phyloP scores from a whole-genome alignment of 805 yeast species.

The Hanseniaspora hatyaiensis region DNA sequence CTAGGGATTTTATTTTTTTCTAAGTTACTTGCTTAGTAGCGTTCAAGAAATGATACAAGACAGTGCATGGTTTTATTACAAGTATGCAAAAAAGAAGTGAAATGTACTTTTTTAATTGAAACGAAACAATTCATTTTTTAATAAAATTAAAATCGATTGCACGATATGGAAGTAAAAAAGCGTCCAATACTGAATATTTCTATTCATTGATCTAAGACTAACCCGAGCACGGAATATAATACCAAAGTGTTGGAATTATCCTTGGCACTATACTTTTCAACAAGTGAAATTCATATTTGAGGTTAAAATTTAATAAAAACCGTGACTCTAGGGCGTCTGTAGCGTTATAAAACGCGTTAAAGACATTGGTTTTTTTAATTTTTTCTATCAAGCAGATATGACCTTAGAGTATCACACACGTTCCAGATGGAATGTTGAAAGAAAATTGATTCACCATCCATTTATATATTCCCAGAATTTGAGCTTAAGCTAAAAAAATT shows the following conservation, averaged over 20 bases:
- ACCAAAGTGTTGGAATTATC: slow-evolving; percentile 21
- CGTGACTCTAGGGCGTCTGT: slow-evolving; percentile 71
- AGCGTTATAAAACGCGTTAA: slow-evolving; percentile 23
- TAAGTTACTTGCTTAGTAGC: background rate
- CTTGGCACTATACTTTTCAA: slow-evolving; percentile 12
- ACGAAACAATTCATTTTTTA: slow-evolving; percentile 13
- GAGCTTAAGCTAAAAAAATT: too few relatives aligned
- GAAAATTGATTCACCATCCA: too few relatives aligned
- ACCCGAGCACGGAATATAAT: slow-evolving; percentile 76
- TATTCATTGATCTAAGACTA: slow-evolving; percentile 58
- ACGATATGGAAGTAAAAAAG: slow-evolving; percentile 11
- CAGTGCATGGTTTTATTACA: too few relatives aligned
- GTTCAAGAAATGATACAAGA: too few relatives aligned
- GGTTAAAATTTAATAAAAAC: slow-evolving; percentile 24
- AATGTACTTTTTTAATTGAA: slow-evolving; percentile 12
- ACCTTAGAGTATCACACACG: too few relatives aligned
- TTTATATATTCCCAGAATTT: too few relatives aligned
- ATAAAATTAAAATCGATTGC: slow-evolving; percentile 4
- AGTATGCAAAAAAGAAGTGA: background rate
- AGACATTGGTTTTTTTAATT: slow-evolving; percentile 32
- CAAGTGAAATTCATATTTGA: slow-evolving; percentile 14
- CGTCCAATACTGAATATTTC: slow-evolving; percentile 19
- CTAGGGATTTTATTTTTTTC: background rate
- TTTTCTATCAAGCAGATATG: too few relatives aligned
- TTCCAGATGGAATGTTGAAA: too few relatives aligned